Evolutionary conservation across 2,329 filamentous ascomycete genomes (phyloP).

Genomic region (Xylariaceae sp.): DNA sequence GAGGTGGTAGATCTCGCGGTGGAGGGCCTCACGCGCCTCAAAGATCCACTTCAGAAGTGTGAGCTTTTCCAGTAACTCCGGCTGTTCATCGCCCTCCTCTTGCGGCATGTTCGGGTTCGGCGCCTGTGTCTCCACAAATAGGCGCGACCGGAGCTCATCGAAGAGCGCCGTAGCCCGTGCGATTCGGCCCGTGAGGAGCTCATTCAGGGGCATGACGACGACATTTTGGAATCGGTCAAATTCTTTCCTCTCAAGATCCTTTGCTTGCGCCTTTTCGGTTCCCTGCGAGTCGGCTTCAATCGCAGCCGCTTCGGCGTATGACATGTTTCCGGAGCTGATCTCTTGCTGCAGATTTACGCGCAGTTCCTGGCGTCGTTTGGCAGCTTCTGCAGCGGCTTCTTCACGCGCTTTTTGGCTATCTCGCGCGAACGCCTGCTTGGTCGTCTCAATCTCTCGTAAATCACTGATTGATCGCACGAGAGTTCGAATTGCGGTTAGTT

Average conservation of each 20-base stretch:
- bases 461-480: slow-evolving; percentile 70
- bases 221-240: slow-evolving; percentile 80
- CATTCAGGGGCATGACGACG: slow-evolving; percentile 79
- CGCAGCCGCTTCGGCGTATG: slow-evolving; percentile 74
- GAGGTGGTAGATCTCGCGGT: slow-evolving; percentile 80
- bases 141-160: slow-evolving; percentile 62
- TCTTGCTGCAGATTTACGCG: slow-evolving; percentile 72
- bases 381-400: slow-evolving; percentile 46
- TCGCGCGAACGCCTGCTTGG: slow-evolving; percentile 56
- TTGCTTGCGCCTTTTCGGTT: slow-evolving; percentile 64
- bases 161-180: slow-evolving; percentile 71
- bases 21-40: slow-evolving; percentile 81
- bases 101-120: slow-evolving; percentile 76
- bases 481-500: slow-evolving; percentile 71
- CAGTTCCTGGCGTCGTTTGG: slow-evolving; percentile 57
- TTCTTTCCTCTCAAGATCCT: slow-evolving; percentile 69
- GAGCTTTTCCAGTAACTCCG: slow-evolving; percentile 88
- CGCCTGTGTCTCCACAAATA: slow-evolving; percentile 66
- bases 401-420: slow-evolving; percentile 55
- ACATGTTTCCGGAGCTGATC: slow-evolving; percentile 71
- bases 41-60: slow-evolving; percentile 97
- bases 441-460: slow-evolving; percentile 63
- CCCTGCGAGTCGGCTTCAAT: slow-evolving; percentile 70
- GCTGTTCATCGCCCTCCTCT: slow-evolving; percentile 91
- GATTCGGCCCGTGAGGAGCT: slow-evolving; percentile 71